phyloP scores from a whole-genome alignment of 2,329 filamentous ascomycete genomes.

The Beauveria sp. region DNA sequence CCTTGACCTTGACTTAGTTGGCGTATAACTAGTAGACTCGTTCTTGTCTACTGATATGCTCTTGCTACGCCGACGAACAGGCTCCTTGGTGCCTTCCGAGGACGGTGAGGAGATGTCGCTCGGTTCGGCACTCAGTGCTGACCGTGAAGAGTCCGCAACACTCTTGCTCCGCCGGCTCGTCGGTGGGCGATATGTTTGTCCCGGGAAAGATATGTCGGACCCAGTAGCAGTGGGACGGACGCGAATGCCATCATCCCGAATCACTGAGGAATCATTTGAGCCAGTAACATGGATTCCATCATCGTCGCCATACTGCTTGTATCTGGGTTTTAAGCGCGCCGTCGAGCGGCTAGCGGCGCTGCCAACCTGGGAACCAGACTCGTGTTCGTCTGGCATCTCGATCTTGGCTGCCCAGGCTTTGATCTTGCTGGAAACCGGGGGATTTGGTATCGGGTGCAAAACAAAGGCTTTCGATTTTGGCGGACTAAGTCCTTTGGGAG shows the following conservation, averaged over 20 bases:
- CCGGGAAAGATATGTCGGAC: conserved; percentile 16
- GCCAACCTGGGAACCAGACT: conserved; percentile 21
- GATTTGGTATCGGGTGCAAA: conserved; percentile 44
- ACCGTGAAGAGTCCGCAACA: background rate
- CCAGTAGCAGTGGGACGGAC: conserved; percentile 12
- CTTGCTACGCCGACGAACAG: background rate
- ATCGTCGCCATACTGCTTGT: conserved; percentile 17
- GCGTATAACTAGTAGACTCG: conserved; percentile 27
- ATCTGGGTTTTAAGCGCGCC: conserved; percentile 7
- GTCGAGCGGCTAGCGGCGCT: conserved; percentile 18
- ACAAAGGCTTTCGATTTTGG: conserved; percentile 53
- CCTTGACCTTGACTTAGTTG: conserved; percentile 27
- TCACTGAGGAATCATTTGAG: conserved; percentile 11
- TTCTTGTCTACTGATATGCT: conserved; percentile 9
- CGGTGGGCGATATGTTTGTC: conserved; percentile 11
- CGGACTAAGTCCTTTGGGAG: conserved; percentile 3
- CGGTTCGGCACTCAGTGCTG: background rate
- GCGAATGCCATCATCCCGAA: conserved; percentile 15
- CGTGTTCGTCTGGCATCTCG: conserved; percentile 35
- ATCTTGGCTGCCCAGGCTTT: conserved; percentile 53
- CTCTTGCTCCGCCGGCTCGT: conserved; percentile 9
- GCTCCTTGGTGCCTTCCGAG: conserved; percentile 8
- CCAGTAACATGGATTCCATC: conserved; percentile 24
- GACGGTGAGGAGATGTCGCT: conserved; percentile 8
- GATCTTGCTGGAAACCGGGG: conserved; percentile 50